A percentile compares a stretch with the other conserved stretches of the same genome.
Conservation (phyloP, 495 filamentous ascomycete species). For the Glarea lozoyensis region DNA sequence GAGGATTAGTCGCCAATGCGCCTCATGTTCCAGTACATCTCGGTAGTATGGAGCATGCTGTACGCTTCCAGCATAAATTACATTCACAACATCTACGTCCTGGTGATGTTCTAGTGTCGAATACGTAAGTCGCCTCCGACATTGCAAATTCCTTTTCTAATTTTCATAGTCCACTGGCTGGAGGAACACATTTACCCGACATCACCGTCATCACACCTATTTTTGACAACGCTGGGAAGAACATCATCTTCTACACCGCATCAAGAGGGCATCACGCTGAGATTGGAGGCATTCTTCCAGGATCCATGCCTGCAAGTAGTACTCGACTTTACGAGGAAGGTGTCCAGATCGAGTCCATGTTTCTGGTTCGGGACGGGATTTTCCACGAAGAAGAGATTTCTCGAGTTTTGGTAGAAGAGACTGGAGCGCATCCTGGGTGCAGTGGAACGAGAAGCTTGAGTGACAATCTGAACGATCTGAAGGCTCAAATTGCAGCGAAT, state of each 20-base stretch:
- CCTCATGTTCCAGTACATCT: slow-evolving; percentile 23
- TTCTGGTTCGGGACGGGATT: slow-evolving; percentile 21
- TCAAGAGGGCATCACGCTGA: slow-evolving; percentile 26
- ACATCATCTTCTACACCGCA: slow-evolving; percentile 26
- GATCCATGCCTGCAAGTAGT: slow-evolving; percentile 22
- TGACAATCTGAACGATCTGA: slow-evolving; percentile 26
- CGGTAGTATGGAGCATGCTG: slow-evolving; percentile 21
- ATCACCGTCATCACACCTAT: slow-evolving; percentile 24
- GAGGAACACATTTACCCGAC: slow-evolving; percentile 23
- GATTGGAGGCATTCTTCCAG: slow-evolving; percentile 24
- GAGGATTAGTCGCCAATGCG: slow-evolving; percentile 34
- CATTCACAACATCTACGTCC: slow-evolving; percentile 10
- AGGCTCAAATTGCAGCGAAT: slow-evolving; percentile 28
- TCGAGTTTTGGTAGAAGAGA: slow-evolving; percentile 24
- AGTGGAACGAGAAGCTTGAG: slow-evolving; percentile 21
- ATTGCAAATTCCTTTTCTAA: background rate
- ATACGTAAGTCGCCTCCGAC: slow-evolving; percentile 1
- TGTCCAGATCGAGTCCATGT: slow-evolving; percentile 23
- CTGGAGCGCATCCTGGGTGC: slow-evolving; percentile 23
- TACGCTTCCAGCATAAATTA: slow-evolving; percentile 20
- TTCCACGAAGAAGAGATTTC: slow-evolving; percentile 26
- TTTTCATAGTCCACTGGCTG: slow-evolving; percentile 17
- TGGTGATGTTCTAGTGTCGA: slow-evolving; percentile 23
- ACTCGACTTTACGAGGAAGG: slow-evolving; percentile 27
- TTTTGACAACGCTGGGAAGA: slow-evolving; percentile 14